phyloP scores from a whole-genome alignment of 257 asterid genomes.

The Rauvolfia tetraphylla region DNA sequence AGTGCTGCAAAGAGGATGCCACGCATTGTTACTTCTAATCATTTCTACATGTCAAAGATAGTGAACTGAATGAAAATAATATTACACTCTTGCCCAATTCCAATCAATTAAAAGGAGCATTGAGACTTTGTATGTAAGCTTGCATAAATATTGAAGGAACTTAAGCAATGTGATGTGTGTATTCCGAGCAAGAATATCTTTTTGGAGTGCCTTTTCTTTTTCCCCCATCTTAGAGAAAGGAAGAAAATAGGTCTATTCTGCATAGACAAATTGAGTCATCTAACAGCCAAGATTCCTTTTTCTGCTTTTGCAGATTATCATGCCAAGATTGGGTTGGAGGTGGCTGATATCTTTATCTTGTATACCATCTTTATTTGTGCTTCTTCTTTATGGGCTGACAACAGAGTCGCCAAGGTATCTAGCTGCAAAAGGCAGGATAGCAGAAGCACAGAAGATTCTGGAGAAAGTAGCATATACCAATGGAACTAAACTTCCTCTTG shows the following conservation, averaged over 20 bases:
- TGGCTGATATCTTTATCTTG: constrained; percentile 38
- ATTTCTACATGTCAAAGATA: background rate
- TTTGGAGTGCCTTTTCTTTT: too few relatives aligned
- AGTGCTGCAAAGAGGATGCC: background rate
- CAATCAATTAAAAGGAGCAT: background rate
- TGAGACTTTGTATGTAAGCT: background rate
- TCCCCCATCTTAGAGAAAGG: background rate
- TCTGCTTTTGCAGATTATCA: constrained; percentile 25
- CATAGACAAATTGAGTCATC: background rate
- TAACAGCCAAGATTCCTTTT: background rate
- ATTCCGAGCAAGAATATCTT: background rate
- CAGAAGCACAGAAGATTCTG: constrained; percentile 26
- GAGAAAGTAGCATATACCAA: constrained; percentile 28
- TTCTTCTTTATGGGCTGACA: constrained; percentile 21
- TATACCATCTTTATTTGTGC: constrained; percentile 29
- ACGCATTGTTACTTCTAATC: background rate
- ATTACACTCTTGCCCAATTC: background rate
- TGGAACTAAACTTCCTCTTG: constrained; percentile 29
- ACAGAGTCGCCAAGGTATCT: constrained; percentile 40
- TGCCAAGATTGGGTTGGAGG: constrained; percentile 43
- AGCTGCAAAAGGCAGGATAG: constrained; percentile 26
- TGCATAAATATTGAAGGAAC: background rate
- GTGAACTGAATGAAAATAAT: background rate
- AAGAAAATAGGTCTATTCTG: background rate
- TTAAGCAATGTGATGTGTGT: background rate